A percentile compares a stretch with the other conserved stretches of the same genome.
phyloP scores from a whole-genome alignment of 495 filamentous ascomycete genomes.

The Penicillium samsonianum region DNA sequence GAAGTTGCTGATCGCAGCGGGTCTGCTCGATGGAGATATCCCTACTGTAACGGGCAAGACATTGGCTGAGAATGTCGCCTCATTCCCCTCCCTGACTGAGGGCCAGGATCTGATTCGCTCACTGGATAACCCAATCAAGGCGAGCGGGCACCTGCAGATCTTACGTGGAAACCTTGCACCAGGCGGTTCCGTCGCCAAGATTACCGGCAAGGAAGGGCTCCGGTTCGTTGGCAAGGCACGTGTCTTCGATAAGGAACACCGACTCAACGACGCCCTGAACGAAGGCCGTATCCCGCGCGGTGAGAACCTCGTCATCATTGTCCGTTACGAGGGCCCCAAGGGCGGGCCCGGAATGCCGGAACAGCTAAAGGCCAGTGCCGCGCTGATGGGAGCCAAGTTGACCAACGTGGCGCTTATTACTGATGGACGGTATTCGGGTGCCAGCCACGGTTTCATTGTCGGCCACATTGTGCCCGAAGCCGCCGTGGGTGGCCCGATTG shows the following conservation, averaged over 20 bases:
- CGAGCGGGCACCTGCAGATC: conserved; percentile 86
- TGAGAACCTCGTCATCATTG: conserved; percentile 88
- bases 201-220: conserved; percentile 93
- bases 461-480: conserved; percentile 95
- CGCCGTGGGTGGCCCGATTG: conserved; percentile 78
- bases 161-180: conserved; percentile 89
- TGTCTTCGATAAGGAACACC: conserved; percentile 89
- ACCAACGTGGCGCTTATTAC: conserved; percentile 91
- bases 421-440: conserved; percentile 89
- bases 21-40: conserved; percentile 79
- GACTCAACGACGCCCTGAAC: conserved; percentile 74
- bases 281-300: conserved; percentile 69
- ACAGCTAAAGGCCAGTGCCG: conserved; percentile 84
- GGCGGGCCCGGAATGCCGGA: conserved; percentile 99
- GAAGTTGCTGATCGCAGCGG: conserved; percentile 84
- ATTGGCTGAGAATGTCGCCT: conserved; percentile 81
- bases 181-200: conserved; percentile 92
- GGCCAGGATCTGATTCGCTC: conserved; percentile 86
- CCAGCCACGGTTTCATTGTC: conserved; percentile 94
- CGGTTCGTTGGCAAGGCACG: conserved; percentile 77
- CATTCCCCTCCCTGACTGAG: conserved; percentile 76
- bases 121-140: conserved; percentile 80
- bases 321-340: conserved; percentile 93
- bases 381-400: conserved; percentile 89
- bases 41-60: conserved; percentile 92